Evolutionary conservation across 129 eudicot genomes (phyloP), one percentile per base, ranked within the genome.

Genomic region (Sambucus nigra): DNA sequence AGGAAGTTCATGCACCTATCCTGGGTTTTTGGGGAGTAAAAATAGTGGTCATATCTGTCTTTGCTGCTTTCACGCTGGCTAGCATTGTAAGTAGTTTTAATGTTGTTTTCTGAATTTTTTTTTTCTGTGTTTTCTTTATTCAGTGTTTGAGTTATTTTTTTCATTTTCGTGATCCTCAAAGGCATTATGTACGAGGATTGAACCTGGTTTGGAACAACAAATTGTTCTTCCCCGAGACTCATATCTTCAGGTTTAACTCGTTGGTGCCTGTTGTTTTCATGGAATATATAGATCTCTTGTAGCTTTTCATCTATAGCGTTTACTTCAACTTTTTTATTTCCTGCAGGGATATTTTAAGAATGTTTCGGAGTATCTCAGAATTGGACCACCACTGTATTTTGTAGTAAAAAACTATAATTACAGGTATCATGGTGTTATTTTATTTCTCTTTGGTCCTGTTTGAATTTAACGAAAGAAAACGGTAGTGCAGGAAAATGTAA

Each of bases 161-260:
- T 33, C 14, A 13, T 65, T 15, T 54, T 51, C 17, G 39, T 35
- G 39, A 59, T 51, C 22, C 52, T 66, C 35, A 22, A 66, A 92
- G 99, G 95, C 96, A 48, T 80, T 92, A 66, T 92, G 84, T 65
- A 65, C 99, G 18, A 77, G 99, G 77, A 86, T 92, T 53, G 87
- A 92, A 75, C 96, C 96, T 74, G 99, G 99, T 75, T 60, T 92
- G 61, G 99, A 92, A 60, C 99, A 92, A 66, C 87, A 86, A 69
- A 82, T 92, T 67, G 99, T 92, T 73, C 82, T 92, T 56, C 99
- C 99, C 42, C 82, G 94, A 33, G 94, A 92, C 77, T 92, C 99
- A 5, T 92, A 92, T 77, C 99, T 92, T 71, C 99, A 92, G 99
- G 99, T 91, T 41, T 60, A 25, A 33, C 45, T 44, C 12, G 38